Conservation (phyloP, 257 asterid species). For the Solanum sejunctum region DNA sequence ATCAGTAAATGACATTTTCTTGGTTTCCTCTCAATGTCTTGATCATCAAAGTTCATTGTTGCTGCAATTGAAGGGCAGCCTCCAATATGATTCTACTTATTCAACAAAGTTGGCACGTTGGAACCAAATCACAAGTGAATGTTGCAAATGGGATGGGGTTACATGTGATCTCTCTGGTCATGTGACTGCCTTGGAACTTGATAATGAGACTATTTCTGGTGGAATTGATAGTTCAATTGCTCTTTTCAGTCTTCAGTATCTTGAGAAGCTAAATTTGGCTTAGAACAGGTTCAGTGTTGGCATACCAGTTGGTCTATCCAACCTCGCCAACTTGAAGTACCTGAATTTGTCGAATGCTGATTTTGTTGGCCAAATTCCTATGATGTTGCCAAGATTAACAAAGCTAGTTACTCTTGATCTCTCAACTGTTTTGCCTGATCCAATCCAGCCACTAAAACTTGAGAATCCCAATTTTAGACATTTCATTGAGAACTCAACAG, state of each 20-base stretch:
- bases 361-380: slow-evolving; percentile 10
- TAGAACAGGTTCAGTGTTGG: background rate
- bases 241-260: slow-evolving; percentile 8
- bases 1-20: background rate
- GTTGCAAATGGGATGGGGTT: slow-evolving; percentile 21
- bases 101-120: slow-evolving; percentile 24
- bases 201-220: background rate
- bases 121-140: background rate
- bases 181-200: slow-evolving; percentile 10
- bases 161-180: slow-evolving; percentile 16
- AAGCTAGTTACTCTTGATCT: slow-evolving; percentile 15
- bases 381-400: slow-evolving; percentile 2
- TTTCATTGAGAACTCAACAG: slow-evolving; percentile 26
- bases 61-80: slow-evolving; percentile 24
- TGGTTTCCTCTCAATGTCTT: slow-evolving; percentile 27
- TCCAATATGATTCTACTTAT: background rate
- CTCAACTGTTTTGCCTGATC: background rate
- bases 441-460: slow-evolving; percentile 11
- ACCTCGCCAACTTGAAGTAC: slow-evolving; percentile 4
- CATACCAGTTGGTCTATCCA: background rate
- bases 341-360: slow-evolving; percentile 11
- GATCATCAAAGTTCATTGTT: slow-evolving; percentile 23
- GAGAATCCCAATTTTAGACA: slow-evolving; percentile 28
- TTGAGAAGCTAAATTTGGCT: slow-evolving; percentile 16
- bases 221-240: background rate